Evolutionary conservation across 352 stramenopile species (phyloP).

Genomic region (Phytophthora podocarpi): DNA sequence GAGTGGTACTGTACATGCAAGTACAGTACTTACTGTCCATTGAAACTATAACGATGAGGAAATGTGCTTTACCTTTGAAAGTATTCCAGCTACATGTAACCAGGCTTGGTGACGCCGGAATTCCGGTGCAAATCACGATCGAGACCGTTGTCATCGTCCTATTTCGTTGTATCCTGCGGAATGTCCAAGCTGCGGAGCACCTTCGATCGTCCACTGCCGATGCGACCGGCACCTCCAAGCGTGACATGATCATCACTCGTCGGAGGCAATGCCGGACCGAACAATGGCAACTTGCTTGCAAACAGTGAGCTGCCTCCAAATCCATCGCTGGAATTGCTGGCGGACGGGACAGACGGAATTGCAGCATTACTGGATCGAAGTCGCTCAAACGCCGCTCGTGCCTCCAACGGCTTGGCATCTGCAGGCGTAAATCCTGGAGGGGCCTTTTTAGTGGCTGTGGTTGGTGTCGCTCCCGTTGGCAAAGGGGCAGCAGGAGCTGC

Average conservation of each 20-base stretch:
- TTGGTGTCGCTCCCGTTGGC: background rate
- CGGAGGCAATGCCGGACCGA: slow-evolving; percentile 34
- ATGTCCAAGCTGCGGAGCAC: slow-evolving; percentile 1
- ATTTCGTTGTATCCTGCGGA: background rate
- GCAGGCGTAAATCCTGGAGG: slow-evolving; percentile 66
- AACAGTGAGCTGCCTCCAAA: slow-evolving; percentile 38
- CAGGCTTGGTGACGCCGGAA: background rate
- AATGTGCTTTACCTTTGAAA: background rate
- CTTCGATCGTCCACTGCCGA: slow-evolving; percentile 33
- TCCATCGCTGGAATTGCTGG: background rate
- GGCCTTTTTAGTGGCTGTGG: slow-evolving; percentile 26
- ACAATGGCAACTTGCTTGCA: slow-evolving; percentile 50
- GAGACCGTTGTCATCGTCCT: background rate
- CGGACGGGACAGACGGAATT: background rate
- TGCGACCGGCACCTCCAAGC: slow-evolving; percentile 23
- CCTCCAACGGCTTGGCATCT: slow-evolving; percentile 57
- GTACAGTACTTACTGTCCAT: too few relatives aligned
- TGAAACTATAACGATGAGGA: too few relatives aligned
- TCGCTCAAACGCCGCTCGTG: slow-evolving; percentile 53
- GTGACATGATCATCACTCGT: background rate
- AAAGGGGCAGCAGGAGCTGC: background rate
- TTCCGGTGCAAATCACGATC: background rate
- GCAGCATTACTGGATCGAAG: slow-evolving; percentile 18
- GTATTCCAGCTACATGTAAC: background rate
- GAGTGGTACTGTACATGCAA: too few relatives aligned